Conservation (phyloP, 768 basidiomycete species). For the Boletus reticuloceps region DNA sequence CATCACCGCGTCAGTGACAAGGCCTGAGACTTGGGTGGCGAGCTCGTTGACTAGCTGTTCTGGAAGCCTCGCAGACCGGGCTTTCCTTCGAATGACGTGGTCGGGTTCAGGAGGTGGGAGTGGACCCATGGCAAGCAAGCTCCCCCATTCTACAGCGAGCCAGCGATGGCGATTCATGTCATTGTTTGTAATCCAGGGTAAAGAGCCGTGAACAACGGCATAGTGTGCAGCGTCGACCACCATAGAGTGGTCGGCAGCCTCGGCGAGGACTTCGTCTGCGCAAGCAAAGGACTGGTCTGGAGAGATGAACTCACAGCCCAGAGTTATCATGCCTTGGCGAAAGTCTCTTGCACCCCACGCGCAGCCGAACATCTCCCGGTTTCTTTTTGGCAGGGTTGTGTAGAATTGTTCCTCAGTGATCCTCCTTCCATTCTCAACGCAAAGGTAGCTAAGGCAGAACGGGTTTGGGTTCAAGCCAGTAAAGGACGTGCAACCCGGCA, state of each 20-base stretch:
- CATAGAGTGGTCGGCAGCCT: constrained; percentile 1
- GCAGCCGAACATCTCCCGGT: not conserved
- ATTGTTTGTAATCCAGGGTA: not conserved
- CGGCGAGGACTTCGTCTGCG: not conserved
- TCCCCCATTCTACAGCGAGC: not conserved
- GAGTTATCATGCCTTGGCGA: constrained; percentile 3
- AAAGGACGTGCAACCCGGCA: not conserved
- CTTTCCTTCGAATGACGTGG: not conserved
- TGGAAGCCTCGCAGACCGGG: not conserved
- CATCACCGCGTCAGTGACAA: too few relatives aligned
- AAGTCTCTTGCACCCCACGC: constrained; percentile 2
- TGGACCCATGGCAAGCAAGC: not conserved
- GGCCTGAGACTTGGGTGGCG: too few relatives aligned
- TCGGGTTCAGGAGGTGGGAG: not conserved
- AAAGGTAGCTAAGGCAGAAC: not conserved
- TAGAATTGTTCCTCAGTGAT: not conserved
- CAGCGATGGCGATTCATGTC: not conserved
- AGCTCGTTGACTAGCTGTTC: too few relatives aligned
- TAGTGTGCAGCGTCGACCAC: not conserved
- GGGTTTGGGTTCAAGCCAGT: not conserved
- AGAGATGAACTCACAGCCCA: constrained; percentile 1
- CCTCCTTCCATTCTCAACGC: not conserved
- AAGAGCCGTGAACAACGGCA: not conserved
- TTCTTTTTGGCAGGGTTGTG: not conserved
- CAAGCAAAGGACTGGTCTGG: not conserved